Conservation (phyloP, 202 grass and related monocot species). For the Eragrostis tef region DNA sequence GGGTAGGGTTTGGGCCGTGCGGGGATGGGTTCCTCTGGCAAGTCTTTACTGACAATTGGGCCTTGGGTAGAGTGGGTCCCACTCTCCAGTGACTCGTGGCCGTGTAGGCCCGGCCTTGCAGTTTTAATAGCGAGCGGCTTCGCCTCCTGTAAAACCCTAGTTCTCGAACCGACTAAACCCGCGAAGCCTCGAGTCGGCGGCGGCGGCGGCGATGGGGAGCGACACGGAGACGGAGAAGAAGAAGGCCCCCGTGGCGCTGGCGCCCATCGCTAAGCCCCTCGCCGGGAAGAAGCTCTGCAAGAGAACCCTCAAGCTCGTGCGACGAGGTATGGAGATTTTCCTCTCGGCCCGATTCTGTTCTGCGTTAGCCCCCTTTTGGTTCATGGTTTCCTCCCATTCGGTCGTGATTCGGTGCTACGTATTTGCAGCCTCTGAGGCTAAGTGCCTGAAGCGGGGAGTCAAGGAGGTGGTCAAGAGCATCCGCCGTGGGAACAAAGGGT, state of each 20-base stretch:
- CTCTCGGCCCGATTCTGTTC: background rate
- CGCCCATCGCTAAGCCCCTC: slow-evolving; percentile 81
- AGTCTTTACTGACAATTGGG: background rate
- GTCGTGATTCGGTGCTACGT: background rate
- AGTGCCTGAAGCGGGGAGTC: slow-evolving; percentile 90
- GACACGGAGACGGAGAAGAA: slow-evolving; percentile 84
- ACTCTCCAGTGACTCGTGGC: background rate
- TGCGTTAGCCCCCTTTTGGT: background rate
- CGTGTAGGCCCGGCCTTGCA: background rate
- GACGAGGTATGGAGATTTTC: slow-evolving; percentile 43
- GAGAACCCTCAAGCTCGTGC: slow-evolving; percentile 68
- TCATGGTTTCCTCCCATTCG: background rate
- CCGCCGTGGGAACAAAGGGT: slow-evolving; percentile 82
- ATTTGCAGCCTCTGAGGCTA: slow-evolving; percentile 71
- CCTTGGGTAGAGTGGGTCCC: background rate
- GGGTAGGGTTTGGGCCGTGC: slow-evolving; percentile 39
- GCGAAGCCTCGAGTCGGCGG: slow-evolving; percentile 20
- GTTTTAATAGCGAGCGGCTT: slow-evolving; percentile 33
- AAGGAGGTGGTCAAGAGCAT: slow-evolving; percentile 99
- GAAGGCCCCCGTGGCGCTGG: slow-evolving; percentile 58
- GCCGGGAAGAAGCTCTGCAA: slow-evolving; percentile 83
- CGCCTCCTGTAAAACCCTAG: slow-evolving; percentile 50
- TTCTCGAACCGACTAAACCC: slow-evolving; percentile 47
- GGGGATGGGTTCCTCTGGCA: background rate
- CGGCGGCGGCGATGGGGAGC: slow-evolving; percentile 74